Conservation (phyloP, 257 asterid genomes). For the Perilla frutescens region DNA sequence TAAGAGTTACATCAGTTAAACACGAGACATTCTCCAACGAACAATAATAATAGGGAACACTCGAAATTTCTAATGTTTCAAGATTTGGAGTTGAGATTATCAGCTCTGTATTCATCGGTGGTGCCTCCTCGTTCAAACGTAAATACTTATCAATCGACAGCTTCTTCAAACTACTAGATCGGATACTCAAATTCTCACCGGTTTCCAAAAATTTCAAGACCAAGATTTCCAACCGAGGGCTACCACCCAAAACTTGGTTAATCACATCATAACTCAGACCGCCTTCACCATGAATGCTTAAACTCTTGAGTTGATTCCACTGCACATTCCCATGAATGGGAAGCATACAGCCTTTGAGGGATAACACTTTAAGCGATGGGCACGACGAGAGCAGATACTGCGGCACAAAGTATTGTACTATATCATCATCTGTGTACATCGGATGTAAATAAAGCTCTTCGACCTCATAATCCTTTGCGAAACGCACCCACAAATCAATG, state of each 20-base stretch:
- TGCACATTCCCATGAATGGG: too few relatives aligned
- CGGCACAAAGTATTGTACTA: too few relatives aligned
- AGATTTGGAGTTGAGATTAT: neutral
- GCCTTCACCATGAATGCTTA: neutral
- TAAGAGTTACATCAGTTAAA: neutral
- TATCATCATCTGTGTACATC: too few relatives aligned
- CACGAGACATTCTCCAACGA: neutral
- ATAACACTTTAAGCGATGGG: neutral
- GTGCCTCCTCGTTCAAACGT: too few relatives aligned
- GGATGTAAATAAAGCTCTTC: too few relatives aligned
- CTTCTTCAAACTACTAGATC: neutral
- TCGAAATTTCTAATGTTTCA: neutral
- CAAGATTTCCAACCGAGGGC: slow-evolving; percentile 10
- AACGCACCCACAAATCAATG: neutral
- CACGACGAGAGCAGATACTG: neutral
- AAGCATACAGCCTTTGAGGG: too few relatives aligned
- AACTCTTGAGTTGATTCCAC: neutral
- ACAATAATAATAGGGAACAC: neutral
- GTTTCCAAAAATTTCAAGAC: neutral
- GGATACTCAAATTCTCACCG: neutral
- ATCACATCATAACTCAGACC: neutral
- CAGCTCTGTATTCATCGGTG: neutral
- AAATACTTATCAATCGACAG: too few relatives aligned
- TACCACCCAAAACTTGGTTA: neutral
- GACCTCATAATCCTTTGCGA: too few relatives aligned